Percentiles rank a stretch among this genome's conserved stretches.
phyloP scores from a whole-genome alignment of 371 early-diverging fungal genomes.

The Mortierella sp. region DNA sequence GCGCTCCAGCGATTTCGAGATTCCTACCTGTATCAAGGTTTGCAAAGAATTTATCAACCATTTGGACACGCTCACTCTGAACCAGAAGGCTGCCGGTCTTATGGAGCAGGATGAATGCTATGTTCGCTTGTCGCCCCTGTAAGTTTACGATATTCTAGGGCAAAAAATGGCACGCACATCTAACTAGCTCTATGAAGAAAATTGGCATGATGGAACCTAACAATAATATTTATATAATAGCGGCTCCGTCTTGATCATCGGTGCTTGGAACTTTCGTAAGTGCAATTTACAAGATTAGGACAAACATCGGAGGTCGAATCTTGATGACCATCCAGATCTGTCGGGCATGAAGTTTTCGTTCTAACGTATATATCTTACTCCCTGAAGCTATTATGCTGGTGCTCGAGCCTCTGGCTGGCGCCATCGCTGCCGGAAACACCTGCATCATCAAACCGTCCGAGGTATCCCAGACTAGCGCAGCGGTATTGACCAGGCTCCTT shows the following conservation, averaged over 20 bases:
- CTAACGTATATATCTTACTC: neutral
- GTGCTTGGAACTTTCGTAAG: conserved; percentile 91
- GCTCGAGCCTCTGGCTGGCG: conserved; percentile 72
- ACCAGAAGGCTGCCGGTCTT: conserved; percentile 8
- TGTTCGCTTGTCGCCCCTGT: conserved; percentile 48
- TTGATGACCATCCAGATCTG: no score
- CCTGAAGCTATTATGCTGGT: conserved; percentile 34
- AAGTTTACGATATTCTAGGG: conserved; percentile 2
- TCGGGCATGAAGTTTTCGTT: neutral
- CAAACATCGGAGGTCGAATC: conserved; percentile 1
- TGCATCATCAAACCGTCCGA: conserved; percentile 90
- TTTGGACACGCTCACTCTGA: conserved; percentile 57
- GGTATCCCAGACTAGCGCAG: conserved; percentile 64
- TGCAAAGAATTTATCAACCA: conserved; percentile 59
- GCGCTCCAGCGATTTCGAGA: conserved; percentile 56
- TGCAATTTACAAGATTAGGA: neutral
- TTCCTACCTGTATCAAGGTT: conserved; percentile 57
- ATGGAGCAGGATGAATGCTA: conserved; percentile 40
- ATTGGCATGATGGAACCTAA: neutral
- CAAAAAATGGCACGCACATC: no score
- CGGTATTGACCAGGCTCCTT: conserved; percentile 59
- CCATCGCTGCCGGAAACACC: conserved; percentile 89
- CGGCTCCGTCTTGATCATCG: conserved; percentile 81
- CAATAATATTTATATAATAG: conserved; percentile 17
- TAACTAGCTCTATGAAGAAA: neutral